Evolutionary conservation across 2,329 filamentous ascomycete genomes (phyloP), one percentile per base, ranked within the genome.

Genomic region (Ceratocystis cubensis): DNA sequence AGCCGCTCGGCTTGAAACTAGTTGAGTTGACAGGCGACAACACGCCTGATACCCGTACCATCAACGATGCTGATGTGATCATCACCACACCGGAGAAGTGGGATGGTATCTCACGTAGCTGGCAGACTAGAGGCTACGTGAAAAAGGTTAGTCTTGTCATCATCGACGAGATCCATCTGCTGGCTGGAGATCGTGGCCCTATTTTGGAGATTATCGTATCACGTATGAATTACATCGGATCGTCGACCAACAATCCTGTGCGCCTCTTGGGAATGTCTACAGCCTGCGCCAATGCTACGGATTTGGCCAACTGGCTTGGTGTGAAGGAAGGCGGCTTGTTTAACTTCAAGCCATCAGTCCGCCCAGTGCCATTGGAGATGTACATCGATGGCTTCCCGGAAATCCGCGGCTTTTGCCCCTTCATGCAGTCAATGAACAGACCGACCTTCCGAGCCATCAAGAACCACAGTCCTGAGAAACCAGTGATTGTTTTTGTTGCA

Each of bases 81-180:
- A 91, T 99, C 72, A 99, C 94, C 0, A 99, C 95, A 0, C 95
- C 94, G n/a, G 94, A 99, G 77, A 99, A 99, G 75, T 99, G 94
- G 94, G 95, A 99, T 74, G 95, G 95, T 83, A 97, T 99, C 71
- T 96, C 91, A 71, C 89, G 94, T 83, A 96, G 90, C 73, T 99
- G 95, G 94, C 92, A 97, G 75, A 97, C 93, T 4, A 88, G 94
- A 84, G 89, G 89, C 69, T 99, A 99, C 71, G 94, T 99, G 50
- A 86, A 91, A 64, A 88, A 96, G 76, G 94, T 99, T 68, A 93
- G 91, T 69, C 79, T 99, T 17, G 94, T 99, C 64, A 96, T 99
- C 69, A 99, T 99, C 70, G 94, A 99, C 72, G 94, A 99, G 77
- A 99, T 99, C 67, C 94, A 99, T 76, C 79, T 99, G 33, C 82